Evolutionary conservation across 1,284 basidiomycete species (phyloP).

Genomic region (Tranzscheliella williamsii): DNA sequence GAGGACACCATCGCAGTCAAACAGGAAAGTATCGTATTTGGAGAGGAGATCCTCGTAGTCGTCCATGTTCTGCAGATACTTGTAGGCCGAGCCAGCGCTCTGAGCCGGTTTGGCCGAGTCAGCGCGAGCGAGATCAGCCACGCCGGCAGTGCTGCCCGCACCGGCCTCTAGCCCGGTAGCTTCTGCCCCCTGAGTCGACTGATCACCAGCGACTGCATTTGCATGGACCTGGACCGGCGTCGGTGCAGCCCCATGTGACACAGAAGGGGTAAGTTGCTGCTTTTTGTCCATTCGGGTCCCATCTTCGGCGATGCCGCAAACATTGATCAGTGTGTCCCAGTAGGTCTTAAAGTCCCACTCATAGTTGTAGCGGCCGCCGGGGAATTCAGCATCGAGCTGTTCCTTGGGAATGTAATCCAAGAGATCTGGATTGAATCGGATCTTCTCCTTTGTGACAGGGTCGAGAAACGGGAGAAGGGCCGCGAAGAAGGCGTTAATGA

Average conservation of each 20-base stretch:
- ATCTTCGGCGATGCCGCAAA: constrained; percentile 38
- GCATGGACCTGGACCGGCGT: constrained; percentile 19
- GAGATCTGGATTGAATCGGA: constrained; percentile 72
- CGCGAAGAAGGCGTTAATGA: constrained; percentile 67
- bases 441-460: constrained; percentile 86
- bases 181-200: constrained; percentile 16
- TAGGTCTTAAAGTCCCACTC: constrained; percentile 77
- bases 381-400: constrained; percentile 76
- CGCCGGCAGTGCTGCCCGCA: constrained; percentile 1
- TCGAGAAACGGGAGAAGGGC: constrained; percentile 85
- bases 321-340: constrained; percentile 61
- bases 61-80: constrained; percentile 21
- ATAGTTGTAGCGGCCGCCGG: constrained; percentile 77
- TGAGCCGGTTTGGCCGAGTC: background rate
- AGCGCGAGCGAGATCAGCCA: background rate
- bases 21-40: constrained; percentile 57
- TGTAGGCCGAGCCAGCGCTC: constrained; percentile 12
- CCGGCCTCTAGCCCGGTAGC: constrained; percentile 14
- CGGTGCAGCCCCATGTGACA: background rate
- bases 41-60: constrained; percentile 44
- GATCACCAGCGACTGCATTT: constrained; percentile 17
- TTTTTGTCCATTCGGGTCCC: constrained; percentile 15
- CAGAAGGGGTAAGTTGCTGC: background rate
- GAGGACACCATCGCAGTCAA: constrained; percentile 85
- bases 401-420: constrained; percentile 73